These are phyloP conservation scores for Phaeoacremonium minimum DNA, from an alignment of 2,329 filamentous ascomycete genomes.

Conservation along the genomic window DNA sequence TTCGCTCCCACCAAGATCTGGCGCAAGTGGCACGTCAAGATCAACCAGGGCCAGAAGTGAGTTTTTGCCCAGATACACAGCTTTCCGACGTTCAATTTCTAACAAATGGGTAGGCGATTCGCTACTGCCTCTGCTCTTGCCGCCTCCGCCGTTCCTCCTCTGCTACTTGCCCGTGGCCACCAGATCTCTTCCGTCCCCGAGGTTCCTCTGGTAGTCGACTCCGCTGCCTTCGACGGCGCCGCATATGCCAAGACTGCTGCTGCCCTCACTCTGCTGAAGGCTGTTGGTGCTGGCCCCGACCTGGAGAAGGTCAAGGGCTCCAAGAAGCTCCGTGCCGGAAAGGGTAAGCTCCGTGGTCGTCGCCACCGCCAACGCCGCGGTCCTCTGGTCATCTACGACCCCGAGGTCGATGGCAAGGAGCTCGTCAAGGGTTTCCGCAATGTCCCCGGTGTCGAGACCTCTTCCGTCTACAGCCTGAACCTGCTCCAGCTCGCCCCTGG, in stretches of 20 bases:
- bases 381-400: slow-evolving; percentile 96
- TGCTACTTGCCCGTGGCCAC: slow-evolving; percentile 96
- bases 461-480: slow-evolving; percentile 89
- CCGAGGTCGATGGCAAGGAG: slow-evolving; percentile 91
- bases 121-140: slow-evolving; percentile 96
- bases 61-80: slow-evolving; percentile 21
- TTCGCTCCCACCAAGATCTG: slow-evolving; percentile 99
- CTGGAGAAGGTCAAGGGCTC: slow-evolving; percentile 94
- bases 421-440: slow-evolving; percentile 96
- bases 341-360: slow-evolving; percentile 97
- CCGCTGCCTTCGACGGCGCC: slow-evolving; percentile 75
- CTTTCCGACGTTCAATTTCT: slow-evolving; percentile 6
- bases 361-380: slow-evolving; percentile 97
- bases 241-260: slow-evolving; percentile 84
- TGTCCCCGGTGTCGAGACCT: slow-evolving; percentile 97
- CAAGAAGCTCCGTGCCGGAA: slow-evolving; percentile 95
- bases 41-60: slow-evolving; percentile 97
- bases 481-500: slow-evolving; percentile 98
- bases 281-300: slow-evolving; percentile 84
- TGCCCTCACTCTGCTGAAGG: slow-evolving; percentile 82
- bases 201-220: slow-evolving; percentile 95
- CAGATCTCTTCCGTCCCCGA: slow-evolving; percentile 87
- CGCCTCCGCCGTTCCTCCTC: slow-evolving; percentile 90
- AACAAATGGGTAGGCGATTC: slow-evolving; percentile 65
- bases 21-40: slow-evolving; percentile 99